Conservation (phyloP, 1,139 yeast species). For the Kluyveromyces marxianus region DNA sequence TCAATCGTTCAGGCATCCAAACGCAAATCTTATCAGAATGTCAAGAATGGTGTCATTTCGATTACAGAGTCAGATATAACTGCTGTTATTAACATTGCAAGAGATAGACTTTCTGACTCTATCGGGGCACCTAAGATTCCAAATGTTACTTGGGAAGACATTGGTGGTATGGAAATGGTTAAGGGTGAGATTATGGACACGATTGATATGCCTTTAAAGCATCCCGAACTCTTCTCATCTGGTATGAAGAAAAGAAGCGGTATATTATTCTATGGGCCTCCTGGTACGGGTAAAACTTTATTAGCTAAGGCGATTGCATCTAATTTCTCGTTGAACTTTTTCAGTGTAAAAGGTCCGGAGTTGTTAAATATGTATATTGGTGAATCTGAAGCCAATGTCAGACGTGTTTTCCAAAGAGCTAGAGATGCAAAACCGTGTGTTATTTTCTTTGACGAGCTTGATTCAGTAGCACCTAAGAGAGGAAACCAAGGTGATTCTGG, state of each 20-base stretch:
- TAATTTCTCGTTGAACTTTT: conserved; percentile 84
- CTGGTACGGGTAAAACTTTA: conserved; percentile 95
- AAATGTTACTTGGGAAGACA: conserved; percentile 91
- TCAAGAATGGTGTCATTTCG: conserved; percentile 21
- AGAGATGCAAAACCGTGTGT: conserved; percentile 97
- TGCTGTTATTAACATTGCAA: conserved; percentile 68
- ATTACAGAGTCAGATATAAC: conserved; percentile 41
- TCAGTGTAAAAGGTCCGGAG: conserved; percentile 95
- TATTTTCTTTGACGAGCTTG: conserved; percentile 92
- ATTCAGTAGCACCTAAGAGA: conserved; percentile 95
- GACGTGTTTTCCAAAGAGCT: conserved; percentile 88
- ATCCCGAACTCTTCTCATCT: conserved; percentile 78
- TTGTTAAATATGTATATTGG: conserved; percentile 95
- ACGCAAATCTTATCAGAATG: conserved; percentile 46
- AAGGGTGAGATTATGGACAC: conserved; percentile 92
- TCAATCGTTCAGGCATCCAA: conserved; percentile 67
- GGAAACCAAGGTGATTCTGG: conserved; percentile 98
- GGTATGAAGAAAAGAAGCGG: conserved; percentile 95
- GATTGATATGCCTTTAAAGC: conserved; percentile 89
- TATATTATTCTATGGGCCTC: conserved; percentile 91
- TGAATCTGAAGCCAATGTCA: conserved; percentile 94
- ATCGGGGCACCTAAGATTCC: conserved; percentile 98
- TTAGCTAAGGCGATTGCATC: conserved; percentile 96
- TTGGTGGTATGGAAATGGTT: conserved; percentile 63
- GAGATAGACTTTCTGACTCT: conserved; percentile 84